Evolutionary conservation across 2,329 filamentous ascomycete genomes (phyloP).

Genomic region (Saccharata proteae): DNA sequence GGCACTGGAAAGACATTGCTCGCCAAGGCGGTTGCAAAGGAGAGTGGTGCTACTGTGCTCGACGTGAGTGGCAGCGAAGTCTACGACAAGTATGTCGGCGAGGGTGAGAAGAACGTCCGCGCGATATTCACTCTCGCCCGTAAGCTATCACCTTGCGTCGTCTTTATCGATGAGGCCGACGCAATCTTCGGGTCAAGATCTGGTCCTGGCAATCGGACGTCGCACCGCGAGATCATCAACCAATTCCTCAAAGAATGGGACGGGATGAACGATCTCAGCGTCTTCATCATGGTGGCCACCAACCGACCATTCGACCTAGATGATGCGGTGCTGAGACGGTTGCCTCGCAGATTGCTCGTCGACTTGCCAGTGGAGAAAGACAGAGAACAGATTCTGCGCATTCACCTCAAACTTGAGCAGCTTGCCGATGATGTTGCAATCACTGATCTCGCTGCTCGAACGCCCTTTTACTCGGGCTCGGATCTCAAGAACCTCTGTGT

Average conservation of each 20-base stretch:
- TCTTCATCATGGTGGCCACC: slow-evolving; percentile 97
- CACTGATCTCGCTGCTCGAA: slow-evolving; percentile 50
- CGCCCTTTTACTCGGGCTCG: slow-evolving; percentile 68
- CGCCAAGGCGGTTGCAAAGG: slow-evolving; percentile 53
- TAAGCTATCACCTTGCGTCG: slow-evolving; percentile 81
- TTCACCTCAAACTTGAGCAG: slow-evolving; percentile 57
- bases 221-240: slow-evolving; percentile 83
- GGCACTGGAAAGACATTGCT: slow-evolving; percentile 54
- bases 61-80: slow-evolving; percentile 85
- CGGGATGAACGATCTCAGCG: slow-evolving; percentile 68
- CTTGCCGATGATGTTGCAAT: slow-evolving; percentile 52
- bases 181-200: slow-evolving; percentile 74
- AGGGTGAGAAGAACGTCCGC: slow-evolving; percentile 90
- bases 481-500: slow-evolving; percentile 77
- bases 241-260: slow-evolving; percentile 97
- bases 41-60: slow-evolving; percentile 56
- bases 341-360: slow-evolving; percentile 61
- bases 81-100: slow-evolving; percentile 92
- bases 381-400: slow-evolving; percentile 54
- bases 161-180: slow-evolving; percentile 96
- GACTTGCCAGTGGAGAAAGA: slow-evolving; percentile 59
- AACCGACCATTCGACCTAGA: slow-evolving; percentile 94
- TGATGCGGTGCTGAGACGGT: slow-evolving; percentile 66
- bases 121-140: slow-evolving; percentile 85
- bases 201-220: slow-evolving; percentile 51